phyloP scores from a whole-genome alignment of 164 flowering plant species.

The Saururus chinensis region DNA sequence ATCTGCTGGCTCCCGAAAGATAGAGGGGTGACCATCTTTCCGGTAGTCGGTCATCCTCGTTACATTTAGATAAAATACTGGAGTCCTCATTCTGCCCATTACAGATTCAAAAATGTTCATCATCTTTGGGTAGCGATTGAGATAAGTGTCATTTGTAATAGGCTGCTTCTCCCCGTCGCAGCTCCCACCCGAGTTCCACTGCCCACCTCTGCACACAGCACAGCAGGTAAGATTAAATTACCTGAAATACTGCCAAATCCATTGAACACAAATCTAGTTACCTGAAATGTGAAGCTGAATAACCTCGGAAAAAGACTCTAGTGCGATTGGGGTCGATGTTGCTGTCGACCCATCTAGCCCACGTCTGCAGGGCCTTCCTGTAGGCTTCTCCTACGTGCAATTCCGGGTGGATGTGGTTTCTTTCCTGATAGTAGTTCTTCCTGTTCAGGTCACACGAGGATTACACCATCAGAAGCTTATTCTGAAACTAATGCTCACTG shows the following conservation, averaged over 20 bases:
- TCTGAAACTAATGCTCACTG: too few species aligned
- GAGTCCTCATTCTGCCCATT: constrained; percentile 38
- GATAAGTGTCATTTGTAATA: constrained; percentile 23
- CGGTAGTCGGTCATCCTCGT: constrained; percentile 51
- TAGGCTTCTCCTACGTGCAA: constrained; percentile 25
- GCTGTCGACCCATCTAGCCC: constrained; percentile 53
- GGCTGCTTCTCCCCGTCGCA: constrained; percentile 44
- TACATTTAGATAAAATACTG: constrained; percentile 43
- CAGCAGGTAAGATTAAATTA: background rate
- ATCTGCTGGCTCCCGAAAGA: constrained; percentile 26
- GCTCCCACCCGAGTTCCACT: too few species aligned
- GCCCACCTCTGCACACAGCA: constrained; percentile 64
- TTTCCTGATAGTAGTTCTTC: constrained; percentile 12
- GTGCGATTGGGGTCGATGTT: constrained; percentile 24
- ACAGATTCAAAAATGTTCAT: constrained; percentile 43
- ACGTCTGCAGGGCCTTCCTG: constrained; percentile 39
- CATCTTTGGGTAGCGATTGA: constrained; percentile 36
- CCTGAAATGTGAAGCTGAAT: constrained; percentile 42
- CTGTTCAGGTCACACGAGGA: constrained; percentile 1
- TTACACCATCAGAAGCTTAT: too few species aligned
- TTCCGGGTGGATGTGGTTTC: constrained; percentile 3
- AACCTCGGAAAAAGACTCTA: constrained; percentile 39
- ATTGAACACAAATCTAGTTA: too few species aligned
- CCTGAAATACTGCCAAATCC: too few species aligned
- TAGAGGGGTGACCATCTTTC: constrained; percentile 62